A percentile compares a stretch with the other conserved stretches of the same genome.
Evolutionary conservation across 2,329 filamentous ascomycete species (phyloP).

Genomic region (Graphilbum sp.): DNA sequence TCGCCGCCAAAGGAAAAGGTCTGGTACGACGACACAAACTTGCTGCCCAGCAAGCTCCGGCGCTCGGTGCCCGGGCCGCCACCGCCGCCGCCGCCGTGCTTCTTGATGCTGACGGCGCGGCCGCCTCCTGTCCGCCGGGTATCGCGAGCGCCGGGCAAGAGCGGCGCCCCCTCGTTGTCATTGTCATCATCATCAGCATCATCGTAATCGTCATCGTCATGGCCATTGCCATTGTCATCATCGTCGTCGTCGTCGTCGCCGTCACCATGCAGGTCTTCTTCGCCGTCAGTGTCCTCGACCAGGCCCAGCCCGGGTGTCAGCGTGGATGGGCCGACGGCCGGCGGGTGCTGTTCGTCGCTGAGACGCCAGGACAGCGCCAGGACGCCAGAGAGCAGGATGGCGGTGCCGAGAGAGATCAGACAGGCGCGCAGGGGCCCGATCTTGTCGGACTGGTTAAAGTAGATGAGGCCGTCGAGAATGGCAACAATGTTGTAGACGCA

Average conservation of each 20-base stretch:
- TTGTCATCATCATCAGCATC: no score
- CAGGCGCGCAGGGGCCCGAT: slow-evolving; percentile 61
- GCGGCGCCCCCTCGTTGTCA: no score
- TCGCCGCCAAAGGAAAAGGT: slow-evolving; percentile 24
- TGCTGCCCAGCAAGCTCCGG: slow-evolving; percentile 7
- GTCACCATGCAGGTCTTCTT: slow-evolving; percentile 38
- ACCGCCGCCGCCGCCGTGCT: slow-evolving; percentile 11
- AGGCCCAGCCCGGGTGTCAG: slow-evolving; percentile 72
- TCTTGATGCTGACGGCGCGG: no score
- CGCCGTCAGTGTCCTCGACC: slow-evolving; percentile 50
- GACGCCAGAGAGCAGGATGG: slow-evolving; percentile 73
- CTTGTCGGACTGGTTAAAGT: slow-evolving; percentile 77
- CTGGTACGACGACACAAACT: slow-evolving; percentile 21
- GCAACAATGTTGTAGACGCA: slow-evolving; percentile 99
- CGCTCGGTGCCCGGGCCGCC: slow-evolving; percentile 18
- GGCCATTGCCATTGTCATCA: slow-evolving; percentile 21
- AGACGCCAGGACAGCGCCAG: slow-evolving; percentile 87
- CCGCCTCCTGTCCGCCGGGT: no score
- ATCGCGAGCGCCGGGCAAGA: no score
- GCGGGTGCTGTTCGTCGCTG: slow-evolving; percentile 55
- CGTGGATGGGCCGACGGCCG: slow-evolving; percentile 45
- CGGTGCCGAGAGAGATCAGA: slow-evolving; percentile 72
- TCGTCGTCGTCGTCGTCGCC: slow-evolving; percentile 36
- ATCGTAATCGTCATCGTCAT: background rate
- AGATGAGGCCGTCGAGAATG: slow-evolving; percentile 91